Percentiles rank a stretch among this genome's conserved stretches.
These are phyloP conservation scores for Neurospora discreta DNA, from an alignment of 495 filamentous ascomycete genomes.

Conservation along the genomic window DNA sequence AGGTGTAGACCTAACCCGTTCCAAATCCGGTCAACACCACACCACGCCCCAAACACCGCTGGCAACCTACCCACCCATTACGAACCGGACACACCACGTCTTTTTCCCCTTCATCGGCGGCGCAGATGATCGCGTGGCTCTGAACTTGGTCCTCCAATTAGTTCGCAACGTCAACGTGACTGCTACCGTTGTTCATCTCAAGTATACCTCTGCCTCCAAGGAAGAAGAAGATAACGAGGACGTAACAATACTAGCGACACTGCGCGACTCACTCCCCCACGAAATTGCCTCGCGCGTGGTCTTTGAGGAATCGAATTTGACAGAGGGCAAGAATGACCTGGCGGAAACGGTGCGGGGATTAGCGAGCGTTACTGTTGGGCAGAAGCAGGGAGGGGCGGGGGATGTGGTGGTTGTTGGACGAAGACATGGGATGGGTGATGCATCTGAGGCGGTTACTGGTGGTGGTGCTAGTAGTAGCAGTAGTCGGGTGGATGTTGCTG, in stretches of 20 bases:
- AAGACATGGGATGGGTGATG: constrained; percentile 27
- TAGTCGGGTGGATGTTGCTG: background rate
- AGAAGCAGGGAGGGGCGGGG: constrained; percentile 55
- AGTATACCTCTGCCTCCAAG: constrained; percentile 2
- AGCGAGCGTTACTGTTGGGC: constrained; percentile 51
- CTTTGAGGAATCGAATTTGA: constrained; percentile 35
- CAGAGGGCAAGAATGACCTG: constrained; percentile 10
- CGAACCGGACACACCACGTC: constrained; percentile 68
- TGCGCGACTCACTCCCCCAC: constrained; percentile 50
- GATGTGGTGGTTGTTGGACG: constrained; percentile 71
- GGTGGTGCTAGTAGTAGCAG: background rate
- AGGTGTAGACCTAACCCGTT: constrained; percentile 24
- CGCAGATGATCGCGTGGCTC: constrained; percentile 68
- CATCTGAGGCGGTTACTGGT: background rate
- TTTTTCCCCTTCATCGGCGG: constrained; percentile 85
- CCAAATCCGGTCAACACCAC: constrained; percentile 35
- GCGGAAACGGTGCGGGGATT: constrained; percentile 17
- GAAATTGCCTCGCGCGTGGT: constrained; percentile 50
- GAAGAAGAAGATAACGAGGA: constrained; percentile 29
- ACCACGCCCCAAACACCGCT: background rate
- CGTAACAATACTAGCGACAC: constrained; percentile 46
- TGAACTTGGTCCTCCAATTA: constrained; percentile 72
- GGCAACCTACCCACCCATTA: constrained; percentile 32
- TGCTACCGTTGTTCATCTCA: constrained; percentile 52
- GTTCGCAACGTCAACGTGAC: constrained; percentile 67